Base-by-base conservation (phyloP, 2,329 filamentous ascomycete species). In the Penicillium thymicola region DNA sequence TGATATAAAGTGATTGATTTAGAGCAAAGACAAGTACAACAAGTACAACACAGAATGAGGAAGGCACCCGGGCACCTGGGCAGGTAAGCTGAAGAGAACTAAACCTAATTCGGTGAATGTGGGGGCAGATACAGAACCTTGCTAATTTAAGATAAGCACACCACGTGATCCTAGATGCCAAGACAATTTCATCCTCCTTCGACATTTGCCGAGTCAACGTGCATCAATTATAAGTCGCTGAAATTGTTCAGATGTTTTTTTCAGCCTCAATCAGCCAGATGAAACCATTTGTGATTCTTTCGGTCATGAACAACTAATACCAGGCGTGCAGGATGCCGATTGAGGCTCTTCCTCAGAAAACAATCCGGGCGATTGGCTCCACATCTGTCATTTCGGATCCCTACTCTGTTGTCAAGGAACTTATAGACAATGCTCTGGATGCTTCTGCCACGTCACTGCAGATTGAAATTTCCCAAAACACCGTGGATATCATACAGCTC, bases 371-470 rank as follows among this genome's bases (percentile, higher is more conserved):
- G 56, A 80, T 87, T 57, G 78, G 82, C 55, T 84, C 84, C 27
- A 77, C 79, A 14, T 83, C 85, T 61, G 79, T 81, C 23, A 76
- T 87, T 48, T 78, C 79, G 10, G 81, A 85, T 63, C 75, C 84
- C 8, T 78, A 75, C 57, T 82, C 82, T 3, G 77, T 84, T 10
- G 79, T 85, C 54, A 87, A 87, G 67, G 86, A 89, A 67, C 80
- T 89, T 38, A 70, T 89, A 38, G 86, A 89, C 59, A 89, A 89
- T 68, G 79, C 85, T n/a, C 76, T 89, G 11, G 86, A 89, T 72
- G 85, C 85, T 5, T 75, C 78, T 44, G 83, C 85, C 1, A 81
- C 82, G 3, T 79, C 79, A 1, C 74, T 89, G 37, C 75, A 78
- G 10, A 71, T 89, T 36, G 84, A 87, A 58, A 78, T 88, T 7